These are phyloP conservation scores for Penicillium olsonii DNA, from an alignment of 2,329 filamentous ascomycete species.

Conservation along the genomic window DNA sequence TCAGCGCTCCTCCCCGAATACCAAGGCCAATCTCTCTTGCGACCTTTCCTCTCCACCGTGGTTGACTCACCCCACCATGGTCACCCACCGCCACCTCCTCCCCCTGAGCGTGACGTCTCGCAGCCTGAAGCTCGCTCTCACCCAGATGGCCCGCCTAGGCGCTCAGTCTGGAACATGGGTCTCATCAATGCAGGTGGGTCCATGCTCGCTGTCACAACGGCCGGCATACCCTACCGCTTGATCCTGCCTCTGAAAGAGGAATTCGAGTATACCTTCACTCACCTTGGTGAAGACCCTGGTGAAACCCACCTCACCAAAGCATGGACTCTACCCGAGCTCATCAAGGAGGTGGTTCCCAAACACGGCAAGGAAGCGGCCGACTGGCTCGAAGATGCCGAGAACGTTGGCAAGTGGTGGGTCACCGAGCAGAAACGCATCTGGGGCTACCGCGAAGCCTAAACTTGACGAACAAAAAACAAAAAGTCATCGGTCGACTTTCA, in stretches of 20 bases:
- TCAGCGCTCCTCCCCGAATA: constrained; percentile 46
- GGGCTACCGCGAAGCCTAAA: constrained; percentile 27
- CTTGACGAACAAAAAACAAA: constrained; percentile 1
- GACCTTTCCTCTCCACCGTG: constrained; percentile 35
- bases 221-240: constrained; percentile 77
- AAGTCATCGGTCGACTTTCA: background rate
- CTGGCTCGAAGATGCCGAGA: constrained; percentile 40
- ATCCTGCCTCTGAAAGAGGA: constrained; percentile 75
- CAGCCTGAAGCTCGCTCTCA: constrained; percentile 2
- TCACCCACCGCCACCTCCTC: background rate
- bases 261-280: constrained; percentile 46
- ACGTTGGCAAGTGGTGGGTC: constrained; percentile 41
- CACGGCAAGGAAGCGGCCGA: constrained; percentile 33
- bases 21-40: constrained; percentile 50
- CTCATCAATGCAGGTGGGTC: constrained; percentile 37
- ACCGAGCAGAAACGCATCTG: constrained; percentile 32
- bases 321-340: constrained; percentile 31
- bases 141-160: constrained; percentile 6
- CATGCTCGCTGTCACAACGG: constrained; percentile 63
- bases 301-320: constrained; percentile 33
- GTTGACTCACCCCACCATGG: constrained; percentile 19
- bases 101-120: background rate
- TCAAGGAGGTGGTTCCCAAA: constrained; percentile 23
- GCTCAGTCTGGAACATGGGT: constrained; percentile 37
- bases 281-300: constrained; percentile 35